phyloP scores from a whole-genome alignment of 345 rosid species.

The Lepidium africanum region DNA sequence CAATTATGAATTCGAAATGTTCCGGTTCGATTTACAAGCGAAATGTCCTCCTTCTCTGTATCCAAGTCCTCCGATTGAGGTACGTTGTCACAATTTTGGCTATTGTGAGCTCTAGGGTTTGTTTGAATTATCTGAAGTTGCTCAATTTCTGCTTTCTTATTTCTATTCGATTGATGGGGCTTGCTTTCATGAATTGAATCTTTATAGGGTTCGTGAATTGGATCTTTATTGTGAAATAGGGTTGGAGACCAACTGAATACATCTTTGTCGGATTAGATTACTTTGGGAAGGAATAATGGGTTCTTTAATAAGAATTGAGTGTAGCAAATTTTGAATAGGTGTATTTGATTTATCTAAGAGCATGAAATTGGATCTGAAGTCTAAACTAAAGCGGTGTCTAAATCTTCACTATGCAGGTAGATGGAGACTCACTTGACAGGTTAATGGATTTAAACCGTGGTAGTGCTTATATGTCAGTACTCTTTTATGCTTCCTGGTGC shows the following conservation, averaged over 20 bases:
- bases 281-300: background rate
- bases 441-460: constrained; percentile 29
- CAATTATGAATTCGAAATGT: constrained; percentile 36
- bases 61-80: constrained; percentile 60
- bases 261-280: background rate
- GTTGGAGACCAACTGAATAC: background rate
- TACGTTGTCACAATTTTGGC: background rate
- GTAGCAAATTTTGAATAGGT: background rate
- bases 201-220: background rate
- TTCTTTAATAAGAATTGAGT: background rate
- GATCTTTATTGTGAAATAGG: background rate
- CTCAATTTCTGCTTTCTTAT: background rate
- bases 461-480: constrained; percentile 41
- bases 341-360: background rate
- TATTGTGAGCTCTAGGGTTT: background rate
- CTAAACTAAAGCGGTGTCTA: background rate
- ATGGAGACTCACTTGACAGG: constrained; percentile 60
- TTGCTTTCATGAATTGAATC: background rate
- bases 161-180: background rate
- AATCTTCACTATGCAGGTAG: constrained; percentile 37
- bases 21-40: constrained; percentile 36
- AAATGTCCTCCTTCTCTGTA: constrained; percentile 59
- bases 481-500: constrained; percentile 90
- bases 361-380: background rate
- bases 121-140: background rate